These are phyloP conservation scores for Daldinia decipiens DNA, from an alignment of 495 filamentous ascomycete species.

Conservation along the genomic window DNA sequence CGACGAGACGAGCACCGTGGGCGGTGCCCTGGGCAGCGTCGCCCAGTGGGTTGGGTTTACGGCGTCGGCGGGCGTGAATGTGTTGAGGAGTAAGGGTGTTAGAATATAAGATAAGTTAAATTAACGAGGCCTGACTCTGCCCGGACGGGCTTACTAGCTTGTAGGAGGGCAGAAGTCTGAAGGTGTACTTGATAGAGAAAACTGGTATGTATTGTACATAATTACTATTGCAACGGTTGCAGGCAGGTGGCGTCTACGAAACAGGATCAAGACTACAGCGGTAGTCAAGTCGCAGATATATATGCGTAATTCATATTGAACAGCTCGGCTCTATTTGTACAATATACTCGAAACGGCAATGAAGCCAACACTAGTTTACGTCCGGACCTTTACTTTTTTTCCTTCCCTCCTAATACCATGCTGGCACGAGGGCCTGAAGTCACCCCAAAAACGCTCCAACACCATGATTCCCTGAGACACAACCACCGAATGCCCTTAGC, in stretches of 20 bases:
- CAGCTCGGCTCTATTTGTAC: slow-evolving; percentile 29
- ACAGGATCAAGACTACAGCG: neutral
- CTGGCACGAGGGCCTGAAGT: slow-evolving; percentile 8
- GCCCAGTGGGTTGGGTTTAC: slow-evolving; percentile 83
- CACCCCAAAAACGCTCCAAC: neutral
- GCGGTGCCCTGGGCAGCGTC: slow-evolving; percentile 66
- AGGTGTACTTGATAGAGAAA: neutral
- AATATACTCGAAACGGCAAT: slow-evolving; percentile 18
- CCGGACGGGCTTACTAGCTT: neutral
- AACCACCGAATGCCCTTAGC: slow-evolving; percentile 12
- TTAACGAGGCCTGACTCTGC: neutral
- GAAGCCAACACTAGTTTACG: slow-evolving; percentile 26
- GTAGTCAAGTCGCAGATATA: slow-evolving; percentile 2
- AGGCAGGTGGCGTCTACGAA: neutral
- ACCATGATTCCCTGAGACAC: slow-evolving; percentile 17
- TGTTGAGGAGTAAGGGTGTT: slow-evolving; percentile 71
- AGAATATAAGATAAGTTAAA: slow-evolving; percentile 57
- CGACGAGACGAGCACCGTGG: slow-evolving; percentile 70
- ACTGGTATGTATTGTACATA: slow-evolving; percentile 11
- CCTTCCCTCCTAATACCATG: neutral
- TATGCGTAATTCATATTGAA: neutral
- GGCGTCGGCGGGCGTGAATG: slow-evolving; percentile 68
- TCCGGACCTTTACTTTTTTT: neutral
- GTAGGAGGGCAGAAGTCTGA: neutral
- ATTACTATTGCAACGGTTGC: slow-evolving; percentile 1